Evolutionary conservation across 768 basidiomycete species (phyloP).

Genomic region (Cubamyces lactineus): DNA sequence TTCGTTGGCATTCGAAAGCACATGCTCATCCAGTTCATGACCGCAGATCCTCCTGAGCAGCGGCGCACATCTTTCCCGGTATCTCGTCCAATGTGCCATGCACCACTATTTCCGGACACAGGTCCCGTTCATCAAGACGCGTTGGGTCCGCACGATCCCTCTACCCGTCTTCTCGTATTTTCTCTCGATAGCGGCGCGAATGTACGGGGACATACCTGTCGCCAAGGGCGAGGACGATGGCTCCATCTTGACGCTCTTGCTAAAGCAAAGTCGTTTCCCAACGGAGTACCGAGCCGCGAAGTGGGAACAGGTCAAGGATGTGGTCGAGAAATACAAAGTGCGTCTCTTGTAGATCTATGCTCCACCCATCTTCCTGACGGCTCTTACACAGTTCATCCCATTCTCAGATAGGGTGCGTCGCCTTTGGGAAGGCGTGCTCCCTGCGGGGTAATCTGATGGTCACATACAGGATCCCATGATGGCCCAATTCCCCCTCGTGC

Average conservation of each 20-base stretch:
- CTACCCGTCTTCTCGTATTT: conserved; percentile 67
- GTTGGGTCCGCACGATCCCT: conserved; percentile 70
- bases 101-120: conserved; percentile 79
- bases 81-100: conserved; percentile 75
- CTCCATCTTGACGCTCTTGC: conserved; percentile 59
- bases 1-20: background rate
- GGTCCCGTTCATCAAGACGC: conserved; percentile 73
- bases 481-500: conserved; percentile 73
- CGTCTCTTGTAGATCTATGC: conserved; percentile 29
- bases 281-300: conserved; percentile 57
- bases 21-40: conserved; percentile 8
- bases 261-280: conserved; percentile 72
- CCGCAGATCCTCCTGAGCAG: conserved; percentile 70
- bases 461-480: conserved; percentile 68
- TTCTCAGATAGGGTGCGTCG: conserved; percentile 66
- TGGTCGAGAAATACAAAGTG: conserved; percentile 74
- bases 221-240: conserved; percentile 81
- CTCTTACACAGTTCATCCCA: conserved; percentile 65
- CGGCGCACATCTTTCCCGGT: conserved; percentile 78
- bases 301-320: conserved; percentile 66
- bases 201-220: conserved; percentile 67
- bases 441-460: conserved; percentile 8
- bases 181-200: conserved; percentile 56
- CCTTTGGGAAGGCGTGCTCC: background rate
- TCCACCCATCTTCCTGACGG: conserved; percentile 2